Percentiles rank a stretch among this genome's conserved stretches.
These are phyloP conservation scores for Durotheca rogersii DNA, from an alignment of 495 filamentous ascomycete species.

Conservation along the genomic window DNA sequence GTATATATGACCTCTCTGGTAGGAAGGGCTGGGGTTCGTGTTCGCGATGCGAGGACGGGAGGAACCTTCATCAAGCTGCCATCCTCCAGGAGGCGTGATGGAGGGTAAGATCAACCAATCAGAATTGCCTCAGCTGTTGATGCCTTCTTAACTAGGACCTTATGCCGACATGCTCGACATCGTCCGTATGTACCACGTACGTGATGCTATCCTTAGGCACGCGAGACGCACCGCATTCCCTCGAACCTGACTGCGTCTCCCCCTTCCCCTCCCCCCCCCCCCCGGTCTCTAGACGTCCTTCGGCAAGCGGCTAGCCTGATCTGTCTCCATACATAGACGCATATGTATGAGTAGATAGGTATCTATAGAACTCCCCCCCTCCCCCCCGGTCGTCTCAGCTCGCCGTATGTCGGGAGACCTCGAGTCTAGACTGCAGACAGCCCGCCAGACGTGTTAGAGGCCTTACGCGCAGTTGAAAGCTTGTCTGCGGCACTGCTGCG, in stretches of 20 bases:
- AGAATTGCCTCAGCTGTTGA: conserved; percentile 7
- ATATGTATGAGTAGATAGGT: too few species aligned
- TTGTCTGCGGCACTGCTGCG: background rate
- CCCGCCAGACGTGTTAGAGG: background rate
- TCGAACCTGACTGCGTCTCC: too few species aligned
- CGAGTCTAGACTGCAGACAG: background rate
- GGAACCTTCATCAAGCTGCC: conserved; percentile 30
- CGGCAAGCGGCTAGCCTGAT: too few species aligned
- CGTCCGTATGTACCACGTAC: conserved; percentile 15
- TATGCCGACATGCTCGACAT: conserved; percentile 29
- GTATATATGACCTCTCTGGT: conserved; percentile 24
- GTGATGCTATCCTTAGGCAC: conserved; percentile 11
- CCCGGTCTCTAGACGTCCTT: too few species aligned
- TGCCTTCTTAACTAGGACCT: conserved; percentile 36
- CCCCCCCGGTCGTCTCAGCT: background rate
- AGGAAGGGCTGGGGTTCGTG: conserved; percentile 32
- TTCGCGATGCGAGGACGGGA: conserved; percentile 33
- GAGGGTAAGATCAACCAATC: conserved; percentile 28
- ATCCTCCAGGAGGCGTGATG: conserved; percentile 25
- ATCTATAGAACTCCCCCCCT: too few species aligned
- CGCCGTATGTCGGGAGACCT: background rate
- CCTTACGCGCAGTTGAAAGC: background rate
- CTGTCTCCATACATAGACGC: too few species aligned
- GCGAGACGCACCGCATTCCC: too few species aligned
- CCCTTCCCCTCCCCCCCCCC: too few species aligned